These are phyloP conservation scores for Gossypium arboreum DNA, from an alignment of 345 rosid genomes.

Conservation along the genomic window DNA sequence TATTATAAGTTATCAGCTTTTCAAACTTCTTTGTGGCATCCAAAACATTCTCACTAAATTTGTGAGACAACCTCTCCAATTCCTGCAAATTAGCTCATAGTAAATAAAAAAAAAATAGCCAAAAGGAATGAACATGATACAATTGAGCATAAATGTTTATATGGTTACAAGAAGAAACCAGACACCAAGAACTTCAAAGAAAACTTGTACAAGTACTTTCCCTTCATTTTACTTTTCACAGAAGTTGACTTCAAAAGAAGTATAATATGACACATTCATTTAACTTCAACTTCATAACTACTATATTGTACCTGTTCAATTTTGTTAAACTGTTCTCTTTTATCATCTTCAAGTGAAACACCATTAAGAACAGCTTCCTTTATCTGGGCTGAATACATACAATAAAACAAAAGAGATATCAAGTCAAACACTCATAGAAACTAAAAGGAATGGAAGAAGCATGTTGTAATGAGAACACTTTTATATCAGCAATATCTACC, in stretches of 20 bases:
- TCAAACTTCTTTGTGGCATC: constrained; percentile 92
- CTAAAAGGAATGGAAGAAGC: background rate
- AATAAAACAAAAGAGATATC: constrained; percentile 16
- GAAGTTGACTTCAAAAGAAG: background rate
- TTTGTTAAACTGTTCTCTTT: constrained; percentile 80
- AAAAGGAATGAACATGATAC: background rate
- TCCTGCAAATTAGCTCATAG: constrained; percentile 44
- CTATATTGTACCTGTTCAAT: constrained; percentile 66
- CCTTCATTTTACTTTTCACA: background rate
- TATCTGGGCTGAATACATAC: constrained; percentile 48
- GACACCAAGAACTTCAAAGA: background rate
- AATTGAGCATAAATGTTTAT: background rate
- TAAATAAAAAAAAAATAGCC: constrained; percentile 3
- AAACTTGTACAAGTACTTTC: background rate
- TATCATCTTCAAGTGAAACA: constrained; percentile 82
- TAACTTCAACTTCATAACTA: background rate
- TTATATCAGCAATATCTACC: background rate
- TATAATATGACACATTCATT: background rate
- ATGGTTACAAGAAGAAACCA: background rate
- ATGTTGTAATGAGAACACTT: background rate
- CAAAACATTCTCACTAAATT: constrained; percentile 80
- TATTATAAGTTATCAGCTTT: constrained; percentile 73
- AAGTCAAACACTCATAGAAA: constrained; percentile 7
- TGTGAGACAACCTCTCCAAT: constrained; percentile 66
- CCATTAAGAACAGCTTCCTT: constrained; percentile 88